Evolutionary conservation across 2,329 filamentous ascomycete species (phyloP).

Genomic region (Chaetomium olivaceum): DNA sequence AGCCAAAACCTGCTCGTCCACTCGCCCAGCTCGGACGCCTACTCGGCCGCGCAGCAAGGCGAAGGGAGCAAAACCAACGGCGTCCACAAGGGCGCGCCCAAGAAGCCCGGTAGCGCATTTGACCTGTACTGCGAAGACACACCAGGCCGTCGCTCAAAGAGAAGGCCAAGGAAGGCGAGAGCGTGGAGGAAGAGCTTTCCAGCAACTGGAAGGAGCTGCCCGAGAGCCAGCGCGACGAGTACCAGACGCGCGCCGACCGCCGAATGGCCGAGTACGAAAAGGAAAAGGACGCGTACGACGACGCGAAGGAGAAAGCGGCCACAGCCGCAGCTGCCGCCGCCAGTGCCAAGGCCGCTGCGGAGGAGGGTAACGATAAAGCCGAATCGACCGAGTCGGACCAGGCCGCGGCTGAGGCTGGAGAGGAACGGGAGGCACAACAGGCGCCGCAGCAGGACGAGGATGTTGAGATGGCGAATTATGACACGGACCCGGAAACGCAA

Average conservation of each 20-base stretch:
- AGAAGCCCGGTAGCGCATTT: slow-evolving; percentile 52
- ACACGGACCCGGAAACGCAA: slow-evolving; percentile 39
- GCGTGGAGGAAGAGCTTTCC: slow-evolving; percentile 56
- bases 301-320: slow-evolving; percentile 25
- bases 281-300: slow-evolving; percentile 45
- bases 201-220: slow-evolving; percentile 56
- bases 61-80: slow-evolving; percentile 36
- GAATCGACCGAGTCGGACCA: slow-evolving; percentile 27
- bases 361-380: slow-evolving; percentile 19
- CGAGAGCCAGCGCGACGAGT: slow-evolving; percentile 52
- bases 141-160: slow-evolving; percentile 47
- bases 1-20: slow-evolving; percentile 49
- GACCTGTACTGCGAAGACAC: slow-evolving; percentile 58
- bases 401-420: slow-evolving; percentile 30
- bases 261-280: slow-evolving; percentile 46
- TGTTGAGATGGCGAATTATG: slow-evolving; percentile 51
- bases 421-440: slow-evolving; percentile 21
- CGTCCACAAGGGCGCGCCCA: slow-evolving; percentile 35
- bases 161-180: slow-evolving; percentile 37
- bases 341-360: slow-evolving; percentile 30
- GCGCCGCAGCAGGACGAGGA: slow-evolving; percentile 48
- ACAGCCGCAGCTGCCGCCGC: slow-evolving; percentile 27
- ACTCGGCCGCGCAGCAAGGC: slow-evolving; percentile 41
- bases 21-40: slow-evolving; percentile 55
- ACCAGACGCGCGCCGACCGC: slow-evolving; percentile 46